Conservation (phyloP, 257 asterid species). For the Vinca minor region DNA sequence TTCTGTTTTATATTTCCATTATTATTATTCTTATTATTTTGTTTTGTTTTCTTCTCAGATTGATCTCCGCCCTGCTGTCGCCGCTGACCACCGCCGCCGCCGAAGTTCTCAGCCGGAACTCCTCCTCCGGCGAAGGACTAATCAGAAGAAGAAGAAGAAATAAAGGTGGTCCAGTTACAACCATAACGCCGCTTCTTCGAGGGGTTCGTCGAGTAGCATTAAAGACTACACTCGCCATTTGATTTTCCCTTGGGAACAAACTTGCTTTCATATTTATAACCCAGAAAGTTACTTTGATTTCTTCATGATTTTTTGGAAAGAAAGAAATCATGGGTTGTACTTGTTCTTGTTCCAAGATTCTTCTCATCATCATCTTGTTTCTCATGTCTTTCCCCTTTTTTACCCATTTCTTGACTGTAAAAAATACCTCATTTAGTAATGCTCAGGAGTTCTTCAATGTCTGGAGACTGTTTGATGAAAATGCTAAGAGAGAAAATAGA, state of each 20-base stretch:
- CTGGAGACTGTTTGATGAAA: conserved; percentile 4
- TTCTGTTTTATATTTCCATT: too few species aligned
- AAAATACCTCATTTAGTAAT: conserved; percentile 26
- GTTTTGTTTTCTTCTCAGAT: too few species aligned
- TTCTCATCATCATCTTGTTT: conserved; percentile 37
- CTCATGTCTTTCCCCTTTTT: conserved; percentile 39
- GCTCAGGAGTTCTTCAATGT: conserved; percentile 18
- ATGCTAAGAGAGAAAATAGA: conserved; percentile 17
- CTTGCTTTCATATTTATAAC: conserved; percentile 31
- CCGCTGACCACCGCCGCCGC: too few species aligned
- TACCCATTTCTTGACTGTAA: conserved; percentile 37
- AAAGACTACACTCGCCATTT: conserved; percentile 42
- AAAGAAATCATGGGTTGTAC: conserved; percentile 21
- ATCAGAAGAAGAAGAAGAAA: conserved; percentile 18
- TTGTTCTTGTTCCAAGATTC: conserved; percentile 20
- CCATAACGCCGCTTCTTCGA: conserved; percentile 59
- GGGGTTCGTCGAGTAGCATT: conserved; percentile 99
- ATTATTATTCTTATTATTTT: too few species aligned
- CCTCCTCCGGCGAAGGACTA: too few species aligned
- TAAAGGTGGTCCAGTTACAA: conserved; percentile 46
- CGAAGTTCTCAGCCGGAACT: too few species aligned
- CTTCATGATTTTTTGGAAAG: conserved; percentile 26
- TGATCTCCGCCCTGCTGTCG: too few species aligned
- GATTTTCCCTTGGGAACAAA: conserved; percentile 20
- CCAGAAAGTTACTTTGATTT: conserved; percentile 24